Percentiles rank a stretch among this genome's conserved stretches.
phyloP scores from a whole-genome alignment of 257 asterid genomes.

The Primulina eburnea region DNA sequence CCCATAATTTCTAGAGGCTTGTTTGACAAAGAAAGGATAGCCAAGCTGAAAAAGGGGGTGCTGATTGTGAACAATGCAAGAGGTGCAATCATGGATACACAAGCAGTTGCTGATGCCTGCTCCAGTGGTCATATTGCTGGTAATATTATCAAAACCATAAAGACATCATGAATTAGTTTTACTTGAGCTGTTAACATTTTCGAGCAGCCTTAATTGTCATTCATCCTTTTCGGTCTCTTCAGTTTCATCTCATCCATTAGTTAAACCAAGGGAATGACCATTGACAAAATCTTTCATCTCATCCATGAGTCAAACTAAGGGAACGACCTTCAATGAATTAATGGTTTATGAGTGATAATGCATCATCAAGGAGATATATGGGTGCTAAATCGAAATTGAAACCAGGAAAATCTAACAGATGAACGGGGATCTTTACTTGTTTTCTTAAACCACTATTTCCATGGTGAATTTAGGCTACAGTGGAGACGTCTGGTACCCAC shows the following conservation, averaged over 20 bases:
- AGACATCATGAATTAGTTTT: not conserved
- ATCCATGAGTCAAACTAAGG: not conserved
- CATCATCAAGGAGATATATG: not conserved
- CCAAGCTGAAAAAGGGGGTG: conserved; percentile 90
- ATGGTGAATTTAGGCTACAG: conserved; percentile 61
- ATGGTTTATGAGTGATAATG: not conserved
- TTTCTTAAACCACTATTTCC: not conserved
- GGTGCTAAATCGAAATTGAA: not conserved
- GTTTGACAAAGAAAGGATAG: conserved; percentile 82
- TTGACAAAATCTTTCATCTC: not conserved
- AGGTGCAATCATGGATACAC: conserved; percentile 98
- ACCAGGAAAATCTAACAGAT: not conserved
- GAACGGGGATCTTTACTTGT: not conserved
- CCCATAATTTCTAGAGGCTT: conserved; percentile 52
- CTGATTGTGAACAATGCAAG: conserved; percentile 92
- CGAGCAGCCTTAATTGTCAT: not conserved
- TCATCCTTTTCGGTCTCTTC: no score
- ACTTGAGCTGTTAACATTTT: not conserved
- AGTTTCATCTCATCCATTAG: not conserved
- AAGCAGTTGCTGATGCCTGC: conserved; percentile 96
- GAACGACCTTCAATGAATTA: not conserved
- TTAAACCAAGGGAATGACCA: not conserved
- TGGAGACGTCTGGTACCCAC: conserved; percentile 99
- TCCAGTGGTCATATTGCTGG: conserved; percentile 95
- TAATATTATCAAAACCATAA: conserved; percentile 18